Conservation (phyloP, 2,329 filamentous ascomycete species). For the Nemania serpens region DNA sequence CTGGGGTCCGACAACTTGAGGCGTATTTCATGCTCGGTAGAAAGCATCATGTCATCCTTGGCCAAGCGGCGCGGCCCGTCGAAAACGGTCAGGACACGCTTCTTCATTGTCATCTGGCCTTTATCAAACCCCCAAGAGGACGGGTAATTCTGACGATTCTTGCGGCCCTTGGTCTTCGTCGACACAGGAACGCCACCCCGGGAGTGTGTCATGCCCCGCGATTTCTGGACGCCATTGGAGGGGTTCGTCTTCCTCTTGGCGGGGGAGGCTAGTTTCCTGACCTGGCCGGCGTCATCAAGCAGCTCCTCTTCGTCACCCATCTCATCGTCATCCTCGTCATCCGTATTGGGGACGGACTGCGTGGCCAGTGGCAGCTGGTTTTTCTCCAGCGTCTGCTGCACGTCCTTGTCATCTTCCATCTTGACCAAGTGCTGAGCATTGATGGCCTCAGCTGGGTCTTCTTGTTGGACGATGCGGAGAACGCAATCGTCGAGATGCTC, state of each 20-base stretch:
- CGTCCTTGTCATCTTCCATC: constrained; percentile 66
- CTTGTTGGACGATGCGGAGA: constrained; percentile 71
- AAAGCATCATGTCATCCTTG: constrained; percentile 99
- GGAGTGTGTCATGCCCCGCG: constrained; percentile 76
- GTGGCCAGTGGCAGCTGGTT: constrained; percentile 60
- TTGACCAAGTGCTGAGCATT: constrained; percentile 69
- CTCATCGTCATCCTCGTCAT: constrained; percentile 61
- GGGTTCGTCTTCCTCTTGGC: constrained; percentile 63
- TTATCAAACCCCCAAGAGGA: constrained; percentile 90
- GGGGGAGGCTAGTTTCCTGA: constrained; percentile 56
- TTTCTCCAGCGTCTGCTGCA: constrained; percentile 66
- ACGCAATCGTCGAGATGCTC: constrained; percentile 88
- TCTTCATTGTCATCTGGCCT: constrained; percentile 97
- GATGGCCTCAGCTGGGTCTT: constrained; percentile 71
- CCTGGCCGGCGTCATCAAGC: constrained; percentile 61
- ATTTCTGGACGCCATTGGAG: constrained; percentile 64
- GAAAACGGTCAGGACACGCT: constrained; percentile 91
- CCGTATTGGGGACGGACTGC: constrained; percentile 42
- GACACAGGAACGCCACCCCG: constrained; percentile 69
- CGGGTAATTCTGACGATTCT: constrained; percentile 92
- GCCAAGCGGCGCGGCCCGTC: constrained; percentile 85
- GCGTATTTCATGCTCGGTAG: constrained; percentile 91
- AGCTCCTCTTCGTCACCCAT: constrained; percentile 64
- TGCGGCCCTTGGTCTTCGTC: constrained; percentile 69
- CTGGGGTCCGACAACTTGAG: constrained; percentile 76